Evolutionary conservation across 2,329 filamentous ascomycete species (phyloP).

Genomic region (Aspergillus unguis): DNA sequence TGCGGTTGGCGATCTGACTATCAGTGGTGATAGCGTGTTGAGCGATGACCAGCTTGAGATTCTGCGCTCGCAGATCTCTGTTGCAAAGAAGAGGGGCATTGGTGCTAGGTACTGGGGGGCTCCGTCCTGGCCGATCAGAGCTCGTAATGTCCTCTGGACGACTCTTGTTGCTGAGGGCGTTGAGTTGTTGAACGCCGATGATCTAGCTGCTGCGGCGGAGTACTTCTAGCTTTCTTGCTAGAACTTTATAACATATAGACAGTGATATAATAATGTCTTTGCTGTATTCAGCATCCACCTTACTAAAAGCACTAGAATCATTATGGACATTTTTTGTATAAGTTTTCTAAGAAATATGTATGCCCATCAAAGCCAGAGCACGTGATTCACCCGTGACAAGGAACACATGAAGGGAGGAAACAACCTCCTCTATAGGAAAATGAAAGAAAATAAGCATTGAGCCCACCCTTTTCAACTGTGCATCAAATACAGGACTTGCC

Average conservation of each 20-base stretch:
- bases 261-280: neutral
- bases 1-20: constrained; percentile 39
- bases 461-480: neutral
- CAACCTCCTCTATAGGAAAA: constrained; percentile 1
- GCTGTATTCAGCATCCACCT: too few species aligned
- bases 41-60: constrained; percentile 45
- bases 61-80: constrained; percentile 51
- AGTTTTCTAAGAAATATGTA: too few species aligned
- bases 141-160: constrained; percentile 58
- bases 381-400: constrained; percentile 16
- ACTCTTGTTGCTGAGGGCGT: constrained; percentile 56
- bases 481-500: constrained; percentile 1
- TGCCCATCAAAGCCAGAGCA: neutral
- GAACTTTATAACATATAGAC: neutral
- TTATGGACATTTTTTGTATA: too few species aligned
- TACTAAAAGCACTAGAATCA: neutral
- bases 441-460: neutral
- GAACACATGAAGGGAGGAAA: constrained; percentile 7
- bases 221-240: constrained; percentile 23
- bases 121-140: constrained; percentile 58
- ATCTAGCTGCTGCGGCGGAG: constrained; percentile 52
- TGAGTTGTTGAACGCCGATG: constrained; percentile 63
- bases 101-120: constrained; percentile 61
- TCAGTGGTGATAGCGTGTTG: constrained; percentile 32
- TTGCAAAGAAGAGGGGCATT: constrained; percentile 57